Base-by-base conservation (phyloP, 345 rosid genomes). In the Cardamine chenopodiifolia region DNA sequence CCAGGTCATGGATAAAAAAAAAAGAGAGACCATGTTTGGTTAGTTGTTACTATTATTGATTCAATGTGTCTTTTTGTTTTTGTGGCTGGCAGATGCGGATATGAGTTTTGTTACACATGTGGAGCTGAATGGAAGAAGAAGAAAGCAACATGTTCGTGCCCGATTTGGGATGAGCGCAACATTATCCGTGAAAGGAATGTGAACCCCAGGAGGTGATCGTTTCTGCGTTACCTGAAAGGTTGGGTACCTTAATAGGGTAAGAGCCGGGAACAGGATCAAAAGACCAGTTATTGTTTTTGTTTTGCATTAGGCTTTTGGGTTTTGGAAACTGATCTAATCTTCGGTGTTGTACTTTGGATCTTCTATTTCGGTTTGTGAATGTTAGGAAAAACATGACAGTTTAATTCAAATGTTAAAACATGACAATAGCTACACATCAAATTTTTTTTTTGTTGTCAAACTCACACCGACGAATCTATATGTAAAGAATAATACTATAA, bases 61-160 rank as follows among this genome's bases (percentile, higher is more conserved):
- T 52, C 39, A 25, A 8, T 66, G 67, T 2, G 5, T 20, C 12
- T 8, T 28, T 28, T 42, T 7, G 1, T 2, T 2, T 20, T 13
- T 55, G 29, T 26, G 37, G 72, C 13, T 60, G 31, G 71, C 61
- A 85, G 91, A 61, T 85, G 89, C 47, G 89, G 88, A 20, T 77
- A 70, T 37, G 82, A 87, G 82, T 87, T 87, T 57, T 87, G 91
- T 74, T 87, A 87, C 70, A 84, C 82, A 2, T 87, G 91, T 76
- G 91, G 91, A 57, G 86, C 85, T 42, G 75, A 81, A 58, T 87
- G 89, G 88, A 82, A 70, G 62, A 31, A 76, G n/a, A 84, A 85
- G 76, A 79, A 70, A 55, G 54, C 85, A 70, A 80, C 89, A 49
- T 87, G 92, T 72, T 0, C 49, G 1, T 87, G 92, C 47, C 82